Base-by-base conservation (phyloP, 345 rosid genomes). In the Eucalyptus globulus region DNA sequence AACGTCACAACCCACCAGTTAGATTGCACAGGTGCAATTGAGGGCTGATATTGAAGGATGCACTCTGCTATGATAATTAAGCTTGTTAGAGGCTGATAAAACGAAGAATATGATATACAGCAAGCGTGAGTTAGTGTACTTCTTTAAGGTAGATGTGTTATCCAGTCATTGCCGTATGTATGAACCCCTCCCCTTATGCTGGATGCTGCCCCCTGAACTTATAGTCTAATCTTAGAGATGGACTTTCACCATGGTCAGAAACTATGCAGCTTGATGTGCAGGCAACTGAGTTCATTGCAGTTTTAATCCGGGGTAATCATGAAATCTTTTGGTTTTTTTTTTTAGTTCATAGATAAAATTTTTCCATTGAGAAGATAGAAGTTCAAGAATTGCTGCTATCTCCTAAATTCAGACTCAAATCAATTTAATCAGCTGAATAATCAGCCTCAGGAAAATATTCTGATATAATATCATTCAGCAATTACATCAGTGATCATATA, bases 1-100 rank as follows among this genome's bases (percentile, higher is more conserved):
- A 89, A 88, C 91, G 88, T 91, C 88, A 87, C 54, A 87, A 87
- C 90, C 93, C 51, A 86, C 88, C 83, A 69, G 91, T 80, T 49
- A n/a, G 67, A 43, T 86, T 53, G 19, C 87, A 62, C 87, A 10
- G 13, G 27, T 88, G 76, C 91, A 87, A 81, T 56, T 29, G 47
- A 87, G 65, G 44, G 69, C 44, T 40, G 65, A 34, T 13, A 87
- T 87, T 27, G 60, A 87, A 87, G 88, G 83, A 40, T 4, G 83
- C 83, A 21, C 69, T 67, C 44, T 31, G 45, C 7, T 87, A 29
- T 14, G n/a, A 6, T 19, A 87, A 34, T 87, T 87, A 60, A 22
- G 49, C 29, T 37, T 37, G 47, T 44, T 76, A 76, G 83, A 76
- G 47, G 29, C 83, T 40, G 83, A 76, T 76, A 40, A 76, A 76